phyloP scores from a whole-genome alignment of 352 stramenopile species.

The Pythium plurisporium region DNA sequence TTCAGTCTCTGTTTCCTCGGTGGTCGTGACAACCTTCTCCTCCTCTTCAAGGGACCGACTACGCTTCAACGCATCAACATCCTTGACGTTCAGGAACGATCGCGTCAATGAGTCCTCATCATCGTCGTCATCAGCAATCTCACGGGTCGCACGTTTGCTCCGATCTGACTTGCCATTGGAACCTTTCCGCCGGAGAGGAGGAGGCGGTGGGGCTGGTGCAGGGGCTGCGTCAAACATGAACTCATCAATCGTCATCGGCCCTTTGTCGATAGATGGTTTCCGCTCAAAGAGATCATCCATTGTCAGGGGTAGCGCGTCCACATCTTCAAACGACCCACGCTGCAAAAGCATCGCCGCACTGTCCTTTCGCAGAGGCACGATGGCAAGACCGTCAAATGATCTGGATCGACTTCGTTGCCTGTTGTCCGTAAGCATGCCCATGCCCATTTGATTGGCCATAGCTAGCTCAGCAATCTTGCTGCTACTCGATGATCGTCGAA shows the following conservation, averaged over 20 bases:
- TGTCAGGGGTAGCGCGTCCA: constrained; percentile 19
- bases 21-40: constrained; percentile 12
- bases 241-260: constrained; percentile 24
- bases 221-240: constrained; percentile 16
- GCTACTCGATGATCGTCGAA: constrained; percentile 10
- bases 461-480: constrained; percentile 9
- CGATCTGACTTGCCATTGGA: constrained; percentile 15
- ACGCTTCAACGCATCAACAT: constrained; percentile 20
- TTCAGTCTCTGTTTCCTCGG: constrained; percentile 17
- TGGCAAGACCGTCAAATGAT: constrained; percentile 3
- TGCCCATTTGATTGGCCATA: constrained; percentile 13
- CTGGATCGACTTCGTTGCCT: constrained; percentile 13
- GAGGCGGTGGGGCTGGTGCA: constrained; percentile 3
- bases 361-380: constrained; percentile 16
- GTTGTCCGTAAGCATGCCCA: constrained; percentile 18
- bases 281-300: constrained; percentile 17
- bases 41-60: constrained; percentile 22
- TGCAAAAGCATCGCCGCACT: constrained; percentile 10
- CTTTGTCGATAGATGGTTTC: constrained; percentile 14
- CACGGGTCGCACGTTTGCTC: background rate
- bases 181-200: constrained; percentile 4
- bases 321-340: constrained; percentile 14
- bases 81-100: constrained; percentile 23
- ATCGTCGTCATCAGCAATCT: constrained; percentile 16
- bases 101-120: constrained; percentile 16